Conservation (phyloP, 441 rosid species). For the Corymbia citriodora region DNA sequence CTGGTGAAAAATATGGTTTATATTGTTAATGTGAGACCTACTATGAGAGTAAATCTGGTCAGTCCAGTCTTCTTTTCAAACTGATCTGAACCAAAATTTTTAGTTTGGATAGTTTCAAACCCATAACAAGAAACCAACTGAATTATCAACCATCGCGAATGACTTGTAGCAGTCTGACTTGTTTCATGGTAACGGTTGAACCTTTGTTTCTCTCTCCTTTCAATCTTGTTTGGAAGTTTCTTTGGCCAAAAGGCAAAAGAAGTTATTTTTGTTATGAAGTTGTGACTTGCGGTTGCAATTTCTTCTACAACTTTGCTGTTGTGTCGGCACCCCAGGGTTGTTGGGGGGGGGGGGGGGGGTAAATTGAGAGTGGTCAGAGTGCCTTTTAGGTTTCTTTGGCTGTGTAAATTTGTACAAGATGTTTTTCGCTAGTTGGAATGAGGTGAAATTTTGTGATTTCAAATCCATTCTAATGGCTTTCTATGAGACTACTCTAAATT, state of each 20-base stretch:
- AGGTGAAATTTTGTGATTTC: not conserved
- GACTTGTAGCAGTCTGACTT: not conserved
- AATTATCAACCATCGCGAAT: not conserved
- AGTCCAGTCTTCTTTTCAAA: not conserved
- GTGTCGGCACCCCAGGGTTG: too few relatives aligned
- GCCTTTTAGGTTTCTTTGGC: not conserved
- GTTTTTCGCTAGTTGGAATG: not conserved
- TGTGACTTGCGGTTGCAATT: not conserved
- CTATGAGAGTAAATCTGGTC: not conserved
- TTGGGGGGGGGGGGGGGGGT: too few relatives aligned
- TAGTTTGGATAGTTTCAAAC: not conserved
- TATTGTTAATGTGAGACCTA: not conserved
- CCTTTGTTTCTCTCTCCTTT: not conserved
- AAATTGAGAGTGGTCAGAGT: not conserved
- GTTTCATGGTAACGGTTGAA: not conserved
- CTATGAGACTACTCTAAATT: not conserved
- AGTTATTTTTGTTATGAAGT: not conserved
- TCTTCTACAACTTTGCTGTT: too few relatives aligned
- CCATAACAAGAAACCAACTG: not conserved
- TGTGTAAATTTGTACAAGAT: not conserved
- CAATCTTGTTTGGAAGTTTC: not conserved
- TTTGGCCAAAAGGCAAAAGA: not conserved
- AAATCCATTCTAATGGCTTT: not conserved
- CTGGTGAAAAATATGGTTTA: not conserved
- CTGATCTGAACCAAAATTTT: not conserved